Percentiles rank a stretch among this genome's conserved stretches.
Evolutionary conservation across 2,329 filamentous ascomycete genomes (phyloP).

Genomic region (Fusarium sororula): DNA sequence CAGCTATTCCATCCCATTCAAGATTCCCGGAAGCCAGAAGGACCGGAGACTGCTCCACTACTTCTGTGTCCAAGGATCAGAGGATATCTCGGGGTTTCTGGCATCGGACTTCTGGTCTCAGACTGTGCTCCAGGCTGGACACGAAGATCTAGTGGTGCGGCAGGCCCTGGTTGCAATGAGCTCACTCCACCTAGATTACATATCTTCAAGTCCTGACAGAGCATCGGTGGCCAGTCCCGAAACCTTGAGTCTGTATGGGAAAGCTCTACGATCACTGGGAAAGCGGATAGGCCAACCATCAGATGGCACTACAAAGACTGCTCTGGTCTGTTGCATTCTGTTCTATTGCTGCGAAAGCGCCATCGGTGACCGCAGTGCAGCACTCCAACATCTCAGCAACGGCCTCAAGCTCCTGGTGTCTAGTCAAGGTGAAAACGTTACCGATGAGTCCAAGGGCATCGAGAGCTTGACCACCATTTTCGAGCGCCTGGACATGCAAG

Average conservation of each 20-base stretch:
- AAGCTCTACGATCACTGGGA: background rate
- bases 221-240: background rate
- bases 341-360: conserved; percentile 16
- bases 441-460: background rate
- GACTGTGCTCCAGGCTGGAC: background rate
- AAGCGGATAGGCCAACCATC: background rate
- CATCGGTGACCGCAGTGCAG: background rate
- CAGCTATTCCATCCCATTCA: conserved; percentile 8
- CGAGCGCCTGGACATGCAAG: conserved; percentile 26
- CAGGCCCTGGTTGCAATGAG: conserved; percentile 15
- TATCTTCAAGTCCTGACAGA: background rate
- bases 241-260: background rate
- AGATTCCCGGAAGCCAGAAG: conserved; percentile 1
- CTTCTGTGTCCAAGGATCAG: conserved; percentile 7
- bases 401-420: background rate
- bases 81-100: conserved; percentile 8
- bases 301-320: background rate
- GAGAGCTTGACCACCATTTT: background rate
- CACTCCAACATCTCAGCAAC: conserved; percentile 2
- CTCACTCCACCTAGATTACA: conserved; percentile 8
- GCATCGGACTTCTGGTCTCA: conserved; percentile 6
- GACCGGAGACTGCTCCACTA: conserved; percentile 10
- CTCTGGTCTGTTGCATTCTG: conserved; percentile 5
- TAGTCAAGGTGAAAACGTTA: background rate
- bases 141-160: background rate